Conservation (phyloP, 2,329 filamentous ascomycete species). For the Verticillium klebahnii region DNA sequence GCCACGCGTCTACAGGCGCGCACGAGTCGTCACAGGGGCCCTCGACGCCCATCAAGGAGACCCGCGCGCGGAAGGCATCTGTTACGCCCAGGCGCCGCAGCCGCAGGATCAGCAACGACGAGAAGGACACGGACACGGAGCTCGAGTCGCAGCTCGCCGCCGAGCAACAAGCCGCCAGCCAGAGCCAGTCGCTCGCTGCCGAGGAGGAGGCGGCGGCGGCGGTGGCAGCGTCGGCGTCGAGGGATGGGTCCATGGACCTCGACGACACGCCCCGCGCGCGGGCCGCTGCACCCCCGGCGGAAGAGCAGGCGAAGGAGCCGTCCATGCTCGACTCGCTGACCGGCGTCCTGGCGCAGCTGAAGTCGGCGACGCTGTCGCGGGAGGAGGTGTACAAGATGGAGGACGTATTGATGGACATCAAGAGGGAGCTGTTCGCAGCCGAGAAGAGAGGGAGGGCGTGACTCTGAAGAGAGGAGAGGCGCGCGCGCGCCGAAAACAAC, state of each 20-base stretch:
- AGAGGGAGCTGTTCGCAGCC: constrained; percentile 68
- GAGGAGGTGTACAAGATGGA: constrained; percentile 68
- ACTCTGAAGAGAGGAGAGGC: neutral
- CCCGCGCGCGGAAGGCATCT: neutral
- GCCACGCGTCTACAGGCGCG: neutral
- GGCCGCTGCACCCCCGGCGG: neutral
- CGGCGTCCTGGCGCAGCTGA: constrained; percentile 55
- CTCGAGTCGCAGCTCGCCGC: constrained; percentile 34
- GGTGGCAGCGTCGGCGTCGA: constrained; percentile 1
- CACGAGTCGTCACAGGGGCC: neutral
- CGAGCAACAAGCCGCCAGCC: constrained; percentile 34
- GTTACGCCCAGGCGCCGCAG: neutral
- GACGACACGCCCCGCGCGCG: neutral
- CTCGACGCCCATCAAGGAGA: neutral
- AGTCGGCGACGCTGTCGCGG: constrained; percentile 53
- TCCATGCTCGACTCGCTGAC: constrained; percentile 50
- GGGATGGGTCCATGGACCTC: constrained; percentile 18
- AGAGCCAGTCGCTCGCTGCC: constrained; percentile 21
- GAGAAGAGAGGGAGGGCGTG: constrained; percentile 50
- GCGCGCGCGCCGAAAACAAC: neutral
- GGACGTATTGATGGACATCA: constrained; percentile 74
- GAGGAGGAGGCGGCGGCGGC: constrained; percentile 8
- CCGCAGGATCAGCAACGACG: neutral
- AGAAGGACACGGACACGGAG: constrained; percentile 32
- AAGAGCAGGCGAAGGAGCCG: constrained; percentile 23